These are phyloP conservation scores for Sphagnum magellanicum DNA, from an alignment of 228 moss, liverwort and hornwort genomes.

Conservation along the genomic window DNA sequence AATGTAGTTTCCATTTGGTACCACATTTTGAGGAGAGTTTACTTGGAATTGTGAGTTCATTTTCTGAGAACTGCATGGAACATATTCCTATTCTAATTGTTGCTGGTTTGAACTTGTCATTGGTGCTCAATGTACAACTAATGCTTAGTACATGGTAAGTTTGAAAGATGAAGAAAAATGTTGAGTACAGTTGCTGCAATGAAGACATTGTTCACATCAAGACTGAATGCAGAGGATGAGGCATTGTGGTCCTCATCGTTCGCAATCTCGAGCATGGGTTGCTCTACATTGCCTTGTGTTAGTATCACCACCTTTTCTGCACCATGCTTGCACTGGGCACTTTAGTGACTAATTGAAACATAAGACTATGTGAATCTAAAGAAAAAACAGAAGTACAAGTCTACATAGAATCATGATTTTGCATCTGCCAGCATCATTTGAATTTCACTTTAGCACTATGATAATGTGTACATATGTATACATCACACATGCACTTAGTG, in stretches of 20 bases:
- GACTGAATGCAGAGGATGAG: constrained; percentile 42
- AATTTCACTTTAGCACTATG: no score
- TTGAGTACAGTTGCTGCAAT: constrained; percentile 70
- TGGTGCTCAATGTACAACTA: no score
- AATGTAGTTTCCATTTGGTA: no score
- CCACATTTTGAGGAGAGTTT: no score
- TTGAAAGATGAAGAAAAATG: background rate
- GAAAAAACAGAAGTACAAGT: no score
- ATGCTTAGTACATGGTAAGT: background rate
- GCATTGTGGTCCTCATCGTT: constrained; percentile 34
- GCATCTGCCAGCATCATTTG: no score
- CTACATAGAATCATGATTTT: no score
- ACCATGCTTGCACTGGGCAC: no score
- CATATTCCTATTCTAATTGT: background rate
- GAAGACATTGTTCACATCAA: constrained; percentile 91
- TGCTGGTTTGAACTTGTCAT: background rate
- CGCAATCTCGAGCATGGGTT: constrained; percentile 27
- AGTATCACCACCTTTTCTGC: constrained; percentile 80
- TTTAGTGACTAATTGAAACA: no score
- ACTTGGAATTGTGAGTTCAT: background rate
- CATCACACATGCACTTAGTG: no score
- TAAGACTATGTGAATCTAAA: no score
- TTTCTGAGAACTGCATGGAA: background rate
- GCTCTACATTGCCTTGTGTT: constrained; percentile 52
- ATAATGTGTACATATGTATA: no score